A percentile compares a stretch with the other conserved stretches of the same genome.
These are phyloP conservation scores for Volvox africanus DNA, from an alignment of 139 green algal genomes.

Conservation along the genomic window DNA sequence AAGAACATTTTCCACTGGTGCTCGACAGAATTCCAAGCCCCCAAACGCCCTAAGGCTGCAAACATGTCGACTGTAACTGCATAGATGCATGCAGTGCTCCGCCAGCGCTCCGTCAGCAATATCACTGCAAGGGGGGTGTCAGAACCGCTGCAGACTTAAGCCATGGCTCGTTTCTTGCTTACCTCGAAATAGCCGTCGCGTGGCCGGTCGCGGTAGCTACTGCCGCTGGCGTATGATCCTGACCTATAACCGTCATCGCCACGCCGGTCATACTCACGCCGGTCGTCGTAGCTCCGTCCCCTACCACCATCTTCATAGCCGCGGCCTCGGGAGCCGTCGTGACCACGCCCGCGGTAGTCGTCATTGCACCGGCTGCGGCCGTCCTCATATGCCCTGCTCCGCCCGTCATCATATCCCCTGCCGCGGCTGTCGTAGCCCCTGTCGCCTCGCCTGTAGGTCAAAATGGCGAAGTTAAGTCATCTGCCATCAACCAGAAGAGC, in stretches of 20 bases:
- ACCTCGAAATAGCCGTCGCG: constrained; percentile 36
- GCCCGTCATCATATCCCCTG: constrained; percentile 3
- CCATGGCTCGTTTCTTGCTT: background rate
- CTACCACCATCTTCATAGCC: constrained; percentile 5
- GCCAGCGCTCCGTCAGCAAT: too few species aligned
- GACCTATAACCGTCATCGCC: constrained; percentile 33
- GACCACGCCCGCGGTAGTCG: background rate
- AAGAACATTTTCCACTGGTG: too few species aligned
- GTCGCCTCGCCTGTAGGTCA: constrained; percentile 9
- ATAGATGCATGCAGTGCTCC: too few species aligned
- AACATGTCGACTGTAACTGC: too few species aligned
- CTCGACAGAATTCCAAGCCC: too few species aligned
- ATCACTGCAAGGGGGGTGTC: too few species aligned
- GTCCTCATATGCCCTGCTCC: background rate
- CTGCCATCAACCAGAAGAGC: too few species aligned
- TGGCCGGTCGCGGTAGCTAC: constrained; percentile 35
- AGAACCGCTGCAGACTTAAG: too few species aligned
- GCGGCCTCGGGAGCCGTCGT: background rate
- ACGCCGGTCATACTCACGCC: constrained; percentile 19
- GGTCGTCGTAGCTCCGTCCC: background rate
- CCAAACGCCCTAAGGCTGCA: too few species aligned
- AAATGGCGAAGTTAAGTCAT: background rate
- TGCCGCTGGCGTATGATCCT: constrained; percentile 23
- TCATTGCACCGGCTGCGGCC: constrained; percentile 5
- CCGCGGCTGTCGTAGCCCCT: constrained; percentile 11